Evolutionary conservation across 345 rosid species (phyloP).

Genomic region (Dimocarpus longan): DNA sequence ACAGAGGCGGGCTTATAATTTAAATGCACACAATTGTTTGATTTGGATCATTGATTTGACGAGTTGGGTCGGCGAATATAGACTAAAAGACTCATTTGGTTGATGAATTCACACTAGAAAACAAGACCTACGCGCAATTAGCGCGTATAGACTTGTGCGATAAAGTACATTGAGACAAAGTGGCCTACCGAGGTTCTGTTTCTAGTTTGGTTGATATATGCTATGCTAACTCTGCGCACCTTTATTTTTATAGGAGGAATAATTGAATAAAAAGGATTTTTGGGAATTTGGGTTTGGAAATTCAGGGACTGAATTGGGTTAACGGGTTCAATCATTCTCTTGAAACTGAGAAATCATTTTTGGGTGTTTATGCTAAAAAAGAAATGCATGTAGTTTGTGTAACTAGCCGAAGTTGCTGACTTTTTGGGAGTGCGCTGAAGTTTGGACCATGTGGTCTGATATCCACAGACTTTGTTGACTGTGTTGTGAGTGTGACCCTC

Average conservation of each 20-base stretch:
- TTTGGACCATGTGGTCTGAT: slow-evolving; percentile 10
- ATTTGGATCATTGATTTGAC: neutral
- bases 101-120: slow-evolving; percentile 41
- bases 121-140: slow-evolving; percentile 12
- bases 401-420: slow-evolving; percentile 10
- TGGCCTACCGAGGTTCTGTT: neutral
- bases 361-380: neutral
- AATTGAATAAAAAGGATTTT: neutral
- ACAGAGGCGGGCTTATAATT: slow-evolving; percentile 35
- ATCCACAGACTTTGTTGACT: slow-evolving; percentile 15
- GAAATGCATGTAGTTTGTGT: neutral
- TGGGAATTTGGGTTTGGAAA: neutral
- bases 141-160: neutral
- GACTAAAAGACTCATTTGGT: slow-evolving; percentile 29
- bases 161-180: neutral
- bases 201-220: neutral
- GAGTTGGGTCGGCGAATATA: slow-evolving; percentile 11
- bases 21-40: slow-evolving; percentile 11
- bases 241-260: neutral
- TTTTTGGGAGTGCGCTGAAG: neutral
- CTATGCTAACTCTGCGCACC: slow-evolving; percentile 4
- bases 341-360: neutral
- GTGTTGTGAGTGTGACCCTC: neutral
- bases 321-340: neutral
- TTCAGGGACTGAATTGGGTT: neutral